These are phyloP conservation scores for Ceratocystiopsis brevicomis DNA, from an alignment of 2,329 filamentous ascomycete genomes.

Conservation along the genomic window DNA sequence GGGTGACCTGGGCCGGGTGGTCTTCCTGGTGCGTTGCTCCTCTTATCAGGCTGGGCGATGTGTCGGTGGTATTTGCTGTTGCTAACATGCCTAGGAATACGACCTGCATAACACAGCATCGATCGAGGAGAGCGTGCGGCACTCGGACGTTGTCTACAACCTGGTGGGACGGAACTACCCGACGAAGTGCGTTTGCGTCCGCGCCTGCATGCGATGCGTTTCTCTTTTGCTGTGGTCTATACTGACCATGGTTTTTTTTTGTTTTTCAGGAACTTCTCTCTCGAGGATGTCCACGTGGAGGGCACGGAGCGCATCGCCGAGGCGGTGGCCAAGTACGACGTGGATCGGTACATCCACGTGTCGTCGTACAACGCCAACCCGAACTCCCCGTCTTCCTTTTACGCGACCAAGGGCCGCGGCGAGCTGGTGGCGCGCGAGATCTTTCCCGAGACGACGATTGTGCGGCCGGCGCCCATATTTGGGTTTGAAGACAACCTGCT, in stretches of 20 bases:
- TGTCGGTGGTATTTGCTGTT: background rate
- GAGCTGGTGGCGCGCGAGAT: slow-evolving; percentile 73
- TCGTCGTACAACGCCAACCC: slow-evolving; percentile 82
- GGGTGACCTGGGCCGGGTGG: slow-evolving; percentile 79
- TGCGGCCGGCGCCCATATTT: slow-evolving; percentile 82
- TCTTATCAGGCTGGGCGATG: background rate
- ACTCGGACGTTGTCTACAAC: slow-evolving; percentile 97
- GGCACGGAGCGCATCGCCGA: slow-evolving; percentile 83
- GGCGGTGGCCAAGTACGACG: slow-evolving; percentile 91
- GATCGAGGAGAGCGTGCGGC: slow-evolving; percentile 88
- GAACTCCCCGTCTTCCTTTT: slow-evolving; percentile 74
- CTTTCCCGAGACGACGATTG: slow-evolving; percentile 93
- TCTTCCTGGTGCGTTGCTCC: slow-evolving; percentile 51
- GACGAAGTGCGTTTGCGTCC: slow-evolving; percentile 50
- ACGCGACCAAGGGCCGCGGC: slow-evolving; percentile 68
- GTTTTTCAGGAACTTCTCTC: slow-evolving; percentile 62
- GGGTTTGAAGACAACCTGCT: slow-evolving; percentile 89
- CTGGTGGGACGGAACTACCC: slow-evolving; percentile 85
- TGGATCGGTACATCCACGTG: slow-evolving; percentile 91
- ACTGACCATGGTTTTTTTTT: background rate
- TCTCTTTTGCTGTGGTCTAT: no score
- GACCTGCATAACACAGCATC: slow-evolving; percentile 87
- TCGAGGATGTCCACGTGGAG: slow-evolving; percentile 85
- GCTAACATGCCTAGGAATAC: slow-evolving; percentile 47
- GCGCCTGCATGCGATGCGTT: no score